Evolutionary conservation across 129 eudicot genomes (phyloP).

Genomic region (Gnaphalium uliginosum): DNA sequence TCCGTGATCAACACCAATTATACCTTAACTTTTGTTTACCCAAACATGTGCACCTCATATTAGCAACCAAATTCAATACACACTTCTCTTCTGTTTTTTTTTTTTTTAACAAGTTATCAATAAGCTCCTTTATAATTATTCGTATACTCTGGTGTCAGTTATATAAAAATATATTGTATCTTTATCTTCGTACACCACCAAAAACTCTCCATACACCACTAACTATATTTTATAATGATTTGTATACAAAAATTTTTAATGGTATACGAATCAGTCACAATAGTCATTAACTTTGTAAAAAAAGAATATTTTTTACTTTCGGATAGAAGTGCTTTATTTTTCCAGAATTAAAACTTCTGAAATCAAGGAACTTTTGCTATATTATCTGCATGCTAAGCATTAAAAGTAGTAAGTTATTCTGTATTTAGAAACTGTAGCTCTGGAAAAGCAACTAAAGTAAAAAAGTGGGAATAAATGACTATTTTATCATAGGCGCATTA

Average conservation of each 20-base stretch:
- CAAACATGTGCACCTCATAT: constrained; percentile 31
- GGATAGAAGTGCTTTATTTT: too few relatives aligned
- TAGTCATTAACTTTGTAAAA: too few relatives aligned
- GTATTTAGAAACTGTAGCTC: background rate
- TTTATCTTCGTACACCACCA: too few relatives aligned
- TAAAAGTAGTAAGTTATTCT: background rate
- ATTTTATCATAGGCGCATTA: constrained; percentile 15
- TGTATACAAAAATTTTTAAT: too few relatives aligned
- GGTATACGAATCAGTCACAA: too few relatives aligned
- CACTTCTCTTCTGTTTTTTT: background rate
- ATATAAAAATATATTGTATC: too few relatives aligned
- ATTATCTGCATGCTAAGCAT: background rate
- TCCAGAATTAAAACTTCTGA: background rate
- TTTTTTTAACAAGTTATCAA: too few relatives aligned
- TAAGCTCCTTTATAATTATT: too few relatives aligned
- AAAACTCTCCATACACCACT: too few relatives aligned
- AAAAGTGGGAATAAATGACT: constrained; percentile 2
- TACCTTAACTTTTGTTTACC: constrained; percentile 19
- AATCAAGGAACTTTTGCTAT: background rate
- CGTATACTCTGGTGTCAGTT: too few relatives aligned
- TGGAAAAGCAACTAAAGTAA: background rate
- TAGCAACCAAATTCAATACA: background rate
- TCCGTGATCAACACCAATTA: constrained; percentile 17
- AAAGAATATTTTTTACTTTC: too few relatives aligned
- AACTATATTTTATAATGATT: too few relatives aligned